These are phyloP conservation scores for Linnemannia elongata DNA, from an alignment of 192 early-diverging fungal genomes.

Conservation along the genomic window DNA sequence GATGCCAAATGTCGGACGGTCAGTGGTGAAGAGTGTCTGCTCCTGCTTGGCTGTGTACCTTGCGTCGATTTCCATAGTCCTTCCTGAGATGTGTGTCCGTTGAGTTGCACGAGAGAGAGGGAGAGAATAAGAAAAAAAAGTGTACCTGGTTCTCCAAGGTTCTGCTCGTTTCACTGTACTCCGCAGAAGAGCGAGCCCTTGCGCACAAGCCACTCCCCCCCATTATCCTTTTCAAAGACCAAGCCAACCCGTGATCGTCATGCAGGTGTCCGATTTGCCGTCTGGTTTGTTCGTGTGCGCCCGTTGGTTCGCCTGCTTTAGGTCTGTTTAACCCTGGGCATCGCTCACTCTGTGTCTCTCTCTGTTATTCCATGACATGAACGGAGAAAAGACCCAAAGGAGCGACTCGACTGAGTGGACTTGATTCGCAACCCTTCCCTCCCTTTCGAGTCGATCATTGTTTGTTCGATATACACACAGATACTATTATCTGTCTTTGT, in stretches of 20 bases:
- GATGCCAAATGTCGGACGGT: neutral
- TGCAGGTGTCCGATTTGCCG: neutral
- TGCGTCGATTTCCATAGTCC: constrained; percentile 29
- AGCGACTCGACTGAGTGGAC: too few relatives aligned
- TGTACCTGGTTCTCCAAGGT: neutral
- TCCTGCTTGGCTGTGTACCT: constrained; percentile 8
- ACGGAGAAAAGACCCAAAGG: neutral
- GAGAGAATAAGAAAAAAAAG: neutral
- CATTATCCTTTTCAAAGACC: neutral
- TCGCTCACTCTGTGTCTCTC: too few relatives aligned
- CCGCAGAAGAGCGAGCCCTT: neutral
- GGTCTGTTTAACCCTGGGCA: neutral
- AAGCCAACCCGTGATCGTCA: neutral
- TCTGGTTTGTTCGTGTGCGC: neutral
- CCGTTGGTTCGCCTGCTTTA: neutral
- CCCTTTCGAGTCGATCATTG: too few relatives aligned
- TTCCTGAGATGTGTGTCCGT: neutral
- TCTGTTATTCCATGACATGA: neutral
- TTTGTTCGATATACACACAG: too few relatives aligned
- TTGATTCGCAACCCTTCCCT: too few relatives aligned
- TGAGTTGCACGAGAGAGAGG: too few relatives aligned
- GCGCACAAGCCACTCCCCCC: constrained; percentile 9
- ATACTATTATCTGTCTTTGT: neutral
- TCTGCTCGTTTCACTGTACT: neutral
- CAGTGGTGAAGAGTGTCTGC: neutral